Base-by-base conservation (phyloP, 1,139 yeast genomes). In the Hyphopichia fennica region DNA sequence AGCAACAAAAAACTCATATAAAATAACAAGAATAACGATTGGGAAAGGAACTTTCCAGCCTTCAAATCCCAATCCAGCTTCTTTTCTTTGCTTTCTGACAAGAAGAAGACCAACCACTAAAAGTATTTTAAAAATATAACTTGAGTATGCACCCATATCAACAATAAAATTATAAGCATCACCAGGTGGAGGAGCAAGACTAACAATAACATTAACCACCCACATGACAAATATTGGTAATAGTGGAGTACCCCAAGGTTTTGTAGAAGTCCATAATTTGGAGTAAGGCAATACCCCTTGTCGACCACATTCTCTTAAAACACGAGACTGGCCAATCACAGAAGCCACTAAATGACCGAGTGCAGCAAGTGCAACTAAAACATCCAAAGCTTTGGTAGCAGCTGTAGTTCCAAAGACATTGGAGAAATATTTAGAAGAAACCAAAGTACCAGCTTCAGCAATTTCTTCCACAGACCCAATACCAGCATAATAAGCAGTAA, bases 211-310 rank as follows among this genome's bases (percentile, higher is more conserved):
- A 45, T 70, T 71, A 32, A 72, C 63, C 16, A 69, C 15, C 56
- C 64, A 70, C 1, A 71, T 69, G 35, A 64, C 53, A 16, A 68
- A 46, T 5, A 69, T 57, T 9, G 75, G 69, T 22, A 71, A 64
- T 3, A 69, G 34, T 4, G 78, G 77, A 7, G 77, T 70, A 2
- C 72, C 72, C 37, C 60, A 67, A 2, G 77, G 77, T 45, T 66
- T 69, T 8, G 66, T 65, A 23, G 67, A 57, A 5, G 74, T 66
- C 76, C 76, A 72, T 37, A 62, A 54, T 10, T 45, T 48, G 7
- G 70, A 62, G 45, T 55, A 72, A 16, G 78, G 77, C 36, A 72
- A 57, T 14, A 72, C 74, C 41, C 77, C 77, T 53, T 72, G 76
- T 55, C 77, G 60, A 7, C 77, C 77, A 55, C 75, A 69, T 49